These are phyloP conservation scores for Backusella luteola DNA, from an alignment of 192 early-diverging fungal genomes.

Conservation along the genomic window DNA sequence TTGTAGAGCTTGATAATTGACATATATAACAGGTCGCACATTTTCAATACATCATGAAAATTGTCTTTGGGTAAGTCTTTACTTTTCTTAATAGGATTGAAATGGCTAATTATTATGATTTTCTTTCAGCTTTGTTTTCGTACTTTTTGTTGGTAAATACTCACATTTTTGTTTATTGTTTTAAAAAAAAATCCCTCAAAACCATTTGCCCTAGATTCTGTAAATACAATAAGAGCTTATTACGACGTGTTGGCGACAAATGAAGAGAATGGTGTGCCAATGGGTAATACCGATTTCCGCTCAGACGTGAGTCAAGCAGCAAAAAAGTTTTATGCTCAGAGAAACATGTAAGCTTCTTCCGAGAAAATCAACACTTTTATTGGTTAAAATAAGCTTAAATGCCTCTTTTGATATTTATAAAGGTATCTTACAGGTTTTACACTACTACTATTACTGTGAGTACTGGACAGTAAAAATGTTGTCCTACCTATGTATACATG, in stretches of 20 bases:
- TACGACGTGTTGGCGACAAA: constrained; percentile 13
- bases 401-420: neutral
- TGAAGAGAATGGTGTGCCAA: constrained; percentile 9
- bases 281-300: constrained; percentile 33
- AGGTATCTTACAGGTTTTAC: constrained; percentile 62
- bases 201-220: constrained; percentile 39
- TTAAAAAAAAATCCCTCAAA: neutral
- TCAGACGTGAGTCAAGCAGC: constrained; percentile 37
- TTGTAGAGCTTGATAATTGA: neutral
- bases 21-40: constrained; percentile 23
- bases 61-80: constrained; percentile 49
- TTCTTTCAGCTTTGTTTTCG: constrained; percentile 44
- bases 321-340: constrained; percentile 55
- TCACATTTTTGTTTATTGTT: neutral
- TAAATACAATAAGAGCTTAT: constrained; percentile 42
- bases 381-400: neutral
- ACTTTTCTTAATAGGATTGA: neutral
- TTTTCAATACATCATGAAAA: constrained; percentile 43
- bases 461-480: neutral
- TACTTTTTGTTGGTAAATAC: constrained; percentile 51
- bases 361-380: neutral
- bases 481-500: neutral
- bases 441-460: constrained; percentile 50
- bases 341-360: constrained; percentile 47
- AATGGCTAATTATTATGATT: neutral